These are phyloP conservation scores for Cardiospermum halicacabum DNA, from an alignment of 345 rosid species.

Conservation along the genomic window DNA sequence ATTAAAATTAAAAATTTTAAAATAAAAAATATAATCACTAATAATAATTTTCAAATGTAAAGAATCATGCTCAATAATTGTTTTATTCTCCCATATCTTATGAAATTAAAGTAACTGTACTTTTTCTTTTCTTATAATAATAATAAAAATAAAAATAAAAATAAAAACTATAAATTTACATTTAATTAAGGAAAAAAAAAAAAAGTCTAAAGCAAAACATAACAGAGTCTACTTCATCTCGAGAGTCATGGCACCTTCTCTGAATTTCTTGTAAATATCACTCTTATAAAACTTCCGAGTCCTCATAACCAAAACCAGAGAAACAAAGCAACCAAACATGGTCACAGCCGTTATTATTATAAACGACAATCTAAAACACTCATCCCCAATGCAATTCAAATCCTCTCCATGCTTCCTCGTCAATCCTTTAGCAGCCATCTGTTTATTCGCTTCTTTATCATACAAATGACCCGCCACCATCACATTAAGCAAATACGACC, in stretches of 20 bases:
- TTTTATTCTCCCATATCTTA: no score
- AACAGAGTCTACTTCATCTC: conserved; percentile 19
- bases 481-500: conserved; percentile 52
- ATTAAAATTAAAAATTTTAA: no score
- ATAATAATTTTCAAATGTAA: no score
- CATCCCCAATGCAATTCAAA: conserved; percentile 41
- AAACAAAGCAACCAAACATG: conserved; percentile 41
- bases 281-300: conserved; percentile 56
- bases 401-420: conserved; percentile 23
- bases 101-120: no score
- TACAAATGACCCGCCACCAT: conserved; percentile 49
- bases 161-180: no score
- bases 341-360: conserved; percentile 46
- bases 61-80: no score
- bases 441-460: conserved; percentile 49
- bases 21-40: no score
- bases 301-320: conserved; percentile 50
- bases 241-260: conserved; percentile 35
- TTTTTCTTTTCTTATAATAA: no score
- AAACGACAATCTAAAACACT: conserved; percentile 54
- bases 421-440: conserved; percentile 31
- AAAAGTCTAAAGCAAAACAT: no score
- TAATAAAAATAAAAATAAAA: no score
- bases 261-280: conserved; percentile 57
- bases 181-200: no score